Evolutionary conservation across 192 early-diverging fungal species (phyloP).

Genomic region (Chytriomyces confervae): DNA sequence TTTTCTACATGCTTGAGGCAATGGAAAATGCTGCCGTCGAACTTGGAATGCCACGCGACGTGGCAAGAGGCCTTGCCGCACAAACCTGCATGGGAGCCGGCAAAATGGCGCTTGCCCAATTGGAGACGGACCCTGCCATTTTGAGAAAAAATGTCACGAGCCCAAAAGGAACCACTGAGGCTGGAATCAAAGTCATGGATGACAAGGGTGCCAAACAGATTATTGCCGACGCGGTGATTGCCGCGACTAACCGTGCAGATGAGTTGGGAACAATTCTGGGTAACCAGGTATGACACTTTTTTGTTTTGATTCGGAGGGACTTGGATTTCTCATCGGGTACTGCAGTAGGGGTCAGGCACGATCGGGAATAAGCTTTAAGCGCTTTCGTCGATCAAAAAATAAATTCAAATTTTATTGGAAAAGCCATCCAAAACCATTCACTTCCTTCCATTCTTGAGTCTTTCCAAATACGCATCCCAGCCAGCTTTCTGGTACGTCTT

Average conservation of each 20-base stretch:
- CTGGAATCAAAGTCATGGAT: slow-evolving; percentile 81
- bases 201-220: slow-evolving; percentile 59
- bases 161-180: slow-evolving; percentile 93
- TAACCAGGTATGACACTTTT: slow-evolving; percentile 21
- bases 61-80: slow-evolving; percentile 79
- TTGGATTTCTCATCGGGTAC: background rate
- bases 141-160: slow-evolving; percentile 88
- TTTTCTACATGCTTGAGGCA: slow-evolving; percentile 87
- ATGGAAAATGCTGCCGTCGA: slow-evolving; percentile 62
- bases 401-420: too few species aligned
- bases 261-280: slow-evolving; percentile 69
- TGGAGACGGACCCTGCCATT: slow-evolving; percentile 70
- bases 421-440: background rate
- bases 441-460: slow-evolving; percentile 36
- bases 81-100: slow-evolving; percentile 94
- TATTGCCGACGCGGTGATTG: slow-evolving; percentile 62
- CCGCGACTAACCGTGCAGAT: slow-evolving; percentile 71
- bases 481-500: slow-evolving; percentile 89
- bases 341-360: background rate
- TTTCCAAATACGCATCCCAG: slow-evolving; percentile 90
- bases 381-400: background rate
- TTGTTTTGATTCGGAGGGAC: background rate
- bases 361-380: background rate
- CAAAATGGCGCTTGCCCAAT: slow-evolving; percentile 75
- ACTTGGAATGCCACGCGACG: slow-evolving; percentile 73